These are phyloP conservation scores for Ogataea allantospora DNA, from an alignment of 805 yeast species.

Conservation along the genomic window DNA sequence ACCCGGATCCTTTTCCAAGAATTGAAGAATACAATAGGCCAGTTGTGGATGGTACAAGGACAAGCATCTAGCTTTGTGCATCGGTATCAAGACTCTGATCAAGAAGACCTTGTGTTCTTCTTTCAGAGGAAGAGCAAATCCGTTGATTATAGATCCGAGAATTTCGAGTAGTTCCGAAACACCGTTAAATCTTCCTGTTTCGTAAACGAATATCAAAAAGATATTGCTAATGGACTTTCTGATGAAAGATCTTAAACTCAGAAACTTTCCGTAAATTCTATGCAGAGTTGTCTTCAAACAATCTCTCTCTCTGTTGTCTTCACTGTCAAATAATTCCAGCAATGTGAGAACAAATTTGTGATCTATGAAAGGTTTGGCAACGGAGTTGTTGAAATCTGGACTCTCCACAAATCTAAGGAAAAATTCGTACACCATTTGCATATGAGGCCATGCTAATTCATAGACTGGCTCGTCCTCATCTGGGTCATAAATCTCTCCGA, in stretches of 20 bases:
- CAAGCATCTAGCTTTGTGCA: conserved; percentile 87
- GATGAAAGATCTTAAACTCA: conserved; percentile 84
- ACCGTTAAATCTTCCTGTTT: conserved; percentile 94
- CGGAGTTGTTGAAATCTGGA: conserved; percentile 89
- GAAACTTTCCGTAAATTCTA: conserved; percentile 92
- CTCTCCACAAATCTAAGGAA: conserved; percentile 89
- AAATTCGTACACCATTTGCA: conserved; percentile 95
- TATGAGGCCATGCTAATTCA: conserved; percentile 98
- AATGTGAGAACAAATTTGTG: conserved; percentile 80
- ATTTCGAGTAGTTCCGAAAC: conserved; percentile 93
- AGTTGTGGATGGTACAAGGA: conserved; percentile 94
- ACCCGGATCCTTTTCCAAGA: conserved; percentile 88
- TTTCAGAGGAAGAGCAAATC: conserved; percentile 94
- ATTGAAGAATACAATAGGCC: conserved; percentile 95
- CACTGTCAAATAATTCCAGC: conserved; percentile 89
- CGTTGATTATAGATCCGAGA: conserved; percentile 93
- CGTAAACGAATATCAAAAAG: conserved; percentile 89
- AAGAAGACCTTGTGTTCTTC: conserved; percentile 94
- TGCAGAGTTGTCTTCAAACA: conserved; percentile 93
- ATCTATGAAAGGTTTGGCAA: conserved; percentile 92
- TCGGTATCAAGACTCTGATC: conserved; percentile 80
- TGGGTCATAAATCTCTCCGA: conserved; percentile 95
- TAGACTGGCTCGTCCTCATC: conserved; percentile 98
- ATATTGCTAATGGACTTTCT: conserved; percentile 90
- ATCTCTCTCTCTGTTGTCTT: conserved; percentile 95